Evolutionary conservation across 2,329 filamentous ascomycete species (phyloP), one percentile per base, ranked within the genome.

Genomic region (Samsoniella hepiali): DNA sequence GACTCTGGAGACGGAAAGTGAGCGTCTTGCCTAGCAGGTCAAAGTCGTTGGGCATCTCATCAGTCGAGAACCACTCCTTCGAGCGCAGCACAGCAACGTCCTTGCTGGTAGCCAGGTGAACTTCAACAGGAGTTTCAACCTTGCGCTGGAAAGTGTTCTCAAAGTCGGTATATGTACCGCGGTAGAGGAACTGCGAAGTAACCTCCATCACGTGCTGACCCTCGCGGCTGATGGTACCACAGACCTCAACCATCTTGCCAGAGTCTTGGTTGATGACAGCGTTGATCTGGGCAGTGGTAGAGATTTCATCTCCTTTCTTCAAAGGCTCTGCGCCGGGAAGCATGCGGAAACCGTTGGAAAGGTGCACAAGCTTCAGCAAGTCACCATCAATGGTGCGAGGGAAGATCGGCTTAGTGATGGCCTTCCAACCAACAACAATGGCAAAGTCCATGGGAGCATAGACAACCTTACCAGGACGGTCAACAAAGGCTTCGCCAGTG

Each of bases 231-330:
- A 99, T 97, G 6, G 95, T 99, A 66, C 95, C 95, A 72, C 93
- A 97, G n/a, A 99, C 94, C 78, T 99, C 96, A 22, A 99, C 96
- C 93, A 99, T 97, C 84, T 99, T 99, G 55, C 95, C 95, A 65
- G 95, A 93, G 15, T 97, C 93, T 76, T 99, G 93, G 80, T 98
- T 99, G 81, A 99, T 90, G 71, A 99, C 93, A 17, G 95, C 93
- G 71, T 99, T 98, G 80, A 99, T 91, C 75, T 96, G 93, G 50
- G 95, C 95, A 62, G 91, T 96, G 3, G 95, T 98, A 66, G 92
- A 88, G 27, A 99, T 86, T 66, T 93, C 87, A 74, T 99, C 95
- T 36, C 93, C 95, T 80, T 96, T 97, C 84, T 97, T 96, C 66
- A 99, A 80, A 17, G 95, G 94, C 74, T 97, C 88, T 1, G 94